Evolutionary conservation across 2,329 filamentous ascomycete genomes (phyloP).

Genomic region (Aspergillus sp.): DNA sequence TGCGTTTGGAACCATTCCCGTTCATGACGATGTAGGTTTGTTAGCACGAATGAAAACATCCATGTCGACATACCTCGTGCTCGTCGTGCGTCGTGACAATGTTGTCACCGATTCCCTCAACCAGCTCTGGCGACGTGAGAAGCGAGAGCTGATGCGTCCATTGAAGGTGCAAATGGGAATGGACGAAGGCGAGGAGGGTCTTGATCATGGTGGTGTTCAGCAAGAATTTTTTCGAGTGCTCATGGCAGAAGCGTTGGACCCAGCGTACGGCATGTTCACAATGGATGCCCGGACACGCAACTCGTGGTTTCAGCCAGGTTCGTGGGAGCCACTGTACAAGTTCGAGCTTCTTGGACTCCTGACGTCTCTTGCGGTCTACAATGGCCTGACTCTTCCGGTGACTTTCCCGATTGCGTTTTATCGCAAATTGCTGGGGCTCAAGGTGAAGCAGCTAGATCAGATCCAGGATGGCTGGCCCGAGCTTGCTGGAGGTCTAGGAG

Average conservation of each 20-base stretch:
- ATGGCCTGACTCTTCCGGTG: constrained; percentile 84
- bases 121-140: constrained; percentile 83
- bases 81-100: constrained; percentile 63
- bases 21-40: constrained; percentile 58
- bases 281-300: constrained; percentile 71
- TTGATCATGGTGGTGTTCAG: constrained; percentile 92
- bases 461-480: constrained; percentile 86
- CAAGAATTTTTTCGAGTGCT: constrained; percentile 91
- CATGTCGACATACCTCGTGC: constrained; percentile 65
- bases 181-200: constrained; percentile 76
- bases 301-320: constrained; percentile 83
- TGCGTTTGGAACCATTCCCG: constrained; percentile 36
- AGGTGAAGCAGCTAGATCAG: constrained; percentile 66
- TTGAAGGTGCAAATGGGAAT: constrained; percentile 84
- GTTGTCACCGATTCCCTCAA: constrained; percentile 73
- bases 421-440: constrained; percentile 66
- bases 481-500: constrained; percentile 67
- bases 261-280: constrained; percentile 72
- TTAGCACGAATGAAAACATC: constrained; percentile 61
- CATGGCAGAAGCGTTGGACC: constrained; percentile 72
- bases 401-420: constrained; percentile 86
- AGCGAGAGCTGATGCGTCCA: constrained; percentile 74
- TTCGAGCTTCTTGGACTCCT: constrained; percentile 84
- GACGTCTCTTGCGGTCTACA: constrained; percentile 87
- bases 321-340: constrained; percentile 79